Conservation (phyloP, 2,329 filamentous ascomycete genomes). For the Fusarium dimerum region DNA sequence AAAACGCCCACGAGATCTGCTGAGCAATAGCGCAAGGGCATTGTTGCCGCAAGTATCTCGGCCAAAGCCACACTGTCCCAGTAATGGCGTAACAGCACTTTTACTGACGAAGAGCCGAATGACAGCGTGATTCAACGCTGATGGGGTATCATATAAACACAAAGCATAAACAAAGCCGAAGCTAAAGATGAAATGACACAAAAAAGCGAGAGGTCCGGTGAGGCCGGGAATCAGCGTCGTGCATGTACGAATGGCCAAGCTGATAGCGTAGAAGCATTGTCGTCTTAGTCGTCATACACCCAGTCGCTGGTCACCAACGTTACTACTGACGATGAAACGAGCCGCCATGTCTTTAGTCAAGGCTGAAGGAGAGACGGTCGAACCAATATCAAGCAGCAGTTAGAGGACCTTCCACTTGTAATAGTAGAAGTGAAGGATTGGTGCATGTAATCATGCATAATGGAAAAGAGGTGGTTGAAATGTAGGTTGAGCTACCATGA, state of each 20-base stretch:
- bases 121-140: slow-evolving; percentile 47
- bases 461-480: slow-evolving; percentile 19
- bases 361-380: not conserved
- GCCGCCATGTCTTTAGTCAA: not conserved
- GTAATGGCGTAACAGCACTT: slow-evolving; percentile 58
- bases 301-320: not conserved
- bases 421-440: slow-evolving; percentile 16
- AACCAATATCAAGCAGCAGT: not conserved
- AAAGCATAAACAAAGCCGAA: slow-evolving; percentile 27
- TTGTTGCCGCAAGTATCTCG: slow-evolving; percentile 51
- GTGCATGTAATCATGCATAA: slow-evolving; percentile 5
- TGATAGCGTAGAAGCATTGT: slow-evolving; percentile 60
- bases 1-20: slow-evolving; percentile 50
- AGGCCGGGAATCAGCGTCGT: slow-evolving; percentile 2
- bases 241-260: slow-evolving; percentile 1
- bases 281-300: slow-evolving; percentile 28
- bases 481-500: slow-evolving; percentile 41
- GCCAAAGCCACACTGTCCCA: slow-evolving; percentile 53
- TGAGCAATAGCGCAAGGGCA: slow-evolving; percentile 55
- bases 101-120: slow-evolving; percentile 51
- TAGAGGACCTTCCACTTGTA: not conserved
- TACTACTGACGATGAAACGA: not conserved
- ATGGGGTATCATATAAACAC: slow-evolving; percentile 43
- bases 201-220: slow-evolving; percentile 1
- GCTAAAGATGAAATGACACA: slow-evolving; percentile 16